Evolutionary conservation across 345 rosid species (phyloP).

Genomic region (Garcia nutans): DNA sequence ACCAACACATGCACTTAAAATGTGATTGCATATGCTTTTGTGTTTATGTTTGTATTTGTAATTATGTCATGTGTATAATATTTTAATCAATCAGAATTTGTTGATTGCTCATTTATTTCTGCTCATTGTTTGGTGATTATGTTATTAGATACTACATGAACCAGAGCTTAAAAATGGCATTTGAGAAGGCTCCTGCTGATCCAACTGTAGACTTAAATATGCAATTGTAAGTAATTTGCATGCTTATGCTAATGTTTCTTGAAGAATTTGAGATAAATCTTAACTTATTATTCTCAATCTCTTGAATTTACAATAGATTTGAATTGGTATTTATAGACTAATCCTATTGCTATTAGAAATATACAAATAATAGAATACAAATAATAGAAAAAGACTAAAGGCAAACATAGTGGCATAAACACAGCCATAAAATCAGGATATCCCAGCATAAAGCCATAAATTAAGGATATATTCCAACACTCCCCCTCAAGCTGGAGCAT

Average conservation of each 20-base stretch:
- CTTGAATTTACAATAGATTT: no score
- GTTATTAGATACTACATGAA: slow-evolving; percentile 59
- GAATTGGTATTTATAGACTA: no score
- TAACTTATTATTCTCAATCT: no score
- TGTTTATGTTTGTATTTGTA: background rate
- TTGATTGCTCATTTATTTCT: slow-evolving; percentile 15
- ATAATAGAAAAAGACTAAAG: no score
- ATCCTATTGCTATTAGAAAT: no score
- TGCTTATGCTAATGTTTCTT: background rate
- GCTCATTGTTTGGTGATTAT: slow-evolving; percentile 16
- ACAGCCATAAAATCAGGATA: no score
- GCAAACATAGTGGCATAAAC: no score
- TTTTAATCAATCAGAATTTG: background rate
- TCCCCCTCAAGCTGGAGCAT: no score
- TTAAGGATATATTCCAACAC: no score
- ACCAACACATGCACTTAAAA: background rate
- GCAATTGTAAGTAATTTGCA: slow-evolving; percentile 71
- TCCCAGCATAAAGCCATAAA: no score
- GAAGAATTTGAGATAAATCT: no score
- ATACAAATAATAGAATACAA: no score
- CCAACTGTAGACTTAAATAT: slow-evolving; percentile 93
- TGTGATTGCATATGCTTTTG: background rate
- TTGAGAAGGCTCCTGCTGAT: slow-evolving; percentile 90
- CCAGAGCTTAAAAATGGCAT: slow-evolving; percentile 73
- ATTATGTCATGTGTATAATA: background rate